These are phyloP conservation scores for Scheffersomyces quercinus DNA, from an alignment of 1,139 yeast species.

Conservation along the genomic window DNA sequence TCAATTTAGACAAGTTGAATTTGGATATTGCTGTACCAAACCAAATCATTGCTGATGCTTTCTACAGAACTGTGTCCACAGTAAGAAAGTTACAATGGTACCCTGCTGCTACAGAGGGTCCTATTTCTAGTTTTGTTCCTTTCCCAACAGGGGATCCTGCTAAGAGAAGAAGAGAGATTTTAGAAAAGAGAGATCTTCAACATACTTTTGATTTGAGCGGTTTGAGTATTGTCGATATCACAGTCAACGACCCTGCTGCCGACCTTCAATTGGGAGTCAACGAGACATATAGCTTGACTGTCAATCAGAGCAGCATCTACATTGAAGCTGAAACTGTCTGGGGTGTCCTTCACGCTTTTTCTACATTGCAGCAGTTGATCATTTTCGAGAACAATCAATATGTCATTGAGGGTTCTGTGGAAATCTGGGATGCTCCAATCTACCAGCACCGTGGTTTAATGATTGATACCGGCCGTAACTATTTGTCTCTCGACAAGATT, in stretches of 20 bases:
- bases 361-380: slow-evolving; percentile 46
- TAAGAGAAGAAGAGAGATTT: not conserved
- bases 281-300: slow-evolving; percentile 37
- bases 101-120: slow-evolving; percentile 27
- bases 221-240: slow-evolving; percentile 6
- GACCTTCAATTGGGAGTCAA: slow-evolving; percentile 42
- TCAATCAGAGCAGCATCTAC: slow-evolving; percentile 15
- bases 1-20: slow-evolving; percentile 8
- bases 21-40: slow-evolving; percentile 6
- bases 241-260: slow-evolving; percentile 25
- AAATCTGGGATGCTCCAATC: slow-evolving; percentile 38
- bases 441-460: slow-evolving; percentile 48
- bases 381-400: slow-evolving; percentile 24
- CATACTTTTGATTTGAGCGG: not conserved
- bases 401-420: slow-evolving; percentile 35
- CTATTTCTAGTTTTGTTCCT: slow-evolving; percentile 12
- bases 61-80: slow-evolving; percentile 17
- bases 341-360: slow-evolving; percentile 49
- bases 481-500: slow-evolving; percentile 28
- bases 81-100: slow-evolving; percentile 23
- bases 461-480: slow-evolving; percentile 48
- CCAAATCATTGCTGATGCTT: slow-evolving; percentile 17
- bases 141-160: slow-evolving; percentile 10
- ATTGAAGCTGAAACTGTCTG: slow-evolving; percentile 39
- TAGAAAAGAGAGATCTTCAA: not conserved